phyloP scores from a whole-genome alignment of 2,329 filamentous ascomycete species.

The Monosporascus sp. region DNA sequence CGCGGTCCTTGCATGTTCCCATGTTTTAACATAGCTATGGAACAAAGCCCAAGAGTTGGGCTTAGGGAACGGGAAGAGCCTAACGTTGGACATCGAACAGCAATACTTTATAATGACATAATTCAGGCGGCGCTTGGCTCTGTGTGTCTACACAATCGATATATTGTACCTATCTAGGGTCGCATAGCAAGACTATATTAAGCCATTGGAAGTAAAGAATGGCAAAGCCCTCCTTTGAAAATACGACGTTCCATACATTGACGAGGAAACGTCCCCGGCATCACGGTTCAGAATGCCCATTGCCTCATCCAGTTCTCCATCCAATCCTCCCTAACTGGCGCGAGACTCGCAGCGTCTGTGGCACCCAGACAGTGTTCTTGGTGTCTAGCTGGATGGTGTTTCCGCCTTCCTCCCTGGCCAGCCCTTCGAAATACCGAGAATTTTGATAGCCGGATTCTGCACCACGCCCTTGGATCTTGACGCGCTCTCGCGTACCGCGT shows the following conservation, averaged over 20 bases:
- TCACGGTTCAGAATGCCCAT: conserved; percentile 6
- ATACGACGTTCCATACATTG: background rate
- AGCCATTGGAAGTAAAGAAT: background rate
- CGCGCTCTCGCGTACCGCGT: conserved; percentile 10
- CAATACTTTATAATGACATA: no score
- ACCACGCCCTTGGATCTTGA: conserved; percentile 1
- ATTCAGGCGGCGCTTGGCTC: no score
- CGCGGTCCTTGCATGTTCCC: no score
- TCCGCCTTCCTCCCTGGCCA: background rate
- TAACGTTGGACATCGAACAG: no score
- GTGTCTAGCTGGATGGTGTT: conserved; percentile 2
- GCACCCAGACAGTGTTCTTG: background rate
- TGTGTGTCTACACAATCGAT: no score
- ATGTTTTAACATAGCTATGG: no score
- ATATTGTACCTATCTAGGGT: no score
- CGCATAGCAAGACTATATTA: no score
- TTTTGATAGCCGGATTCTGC: conserved; percentile 8
- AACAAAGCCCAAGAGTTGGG: no score
- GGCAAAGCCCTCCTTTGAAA: background rate
- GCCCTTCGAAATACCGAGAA: conserved; percentile 9
- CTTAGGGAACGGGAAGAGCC: no score
- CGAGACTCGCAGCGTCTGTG: conserved; percentile 4
- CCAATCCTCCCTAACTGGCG: conserved; percentile 2
- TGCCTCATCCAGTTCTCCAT: conserved; percentile 14
- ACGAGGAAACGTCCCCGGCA: background rate